phyloP scores from a whole-genome alignment of 2,329 filamentous ascomycete genomes.

The Apiospora arundinis region DNA sequence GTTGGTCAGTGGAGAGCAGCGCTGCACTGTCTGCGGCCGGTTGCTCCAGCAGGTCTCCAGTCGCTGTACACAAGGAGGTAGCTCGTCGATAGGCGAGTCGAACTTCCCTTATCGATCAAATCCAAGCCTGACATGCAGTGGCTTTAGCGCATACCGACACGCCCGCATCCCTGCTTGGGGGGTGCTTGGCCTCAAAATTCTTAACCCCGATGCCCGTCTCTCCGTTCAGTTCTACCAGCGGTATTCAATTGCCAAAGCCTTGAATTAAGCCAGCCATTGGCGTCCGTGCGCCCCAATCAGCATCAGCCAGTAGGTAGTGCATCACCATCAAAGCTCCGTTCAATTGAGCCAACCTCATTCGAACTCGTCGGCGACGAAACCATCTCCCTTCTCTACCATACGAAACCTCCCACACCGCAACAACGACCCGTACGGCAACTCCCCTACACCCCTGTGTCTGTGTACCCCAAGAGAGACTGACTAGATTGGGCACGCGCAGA shows the following conservation, averaged over 20 bases:
- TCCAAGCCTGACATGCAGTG: background rate
- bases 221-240: background rate
- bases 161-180: background rate
- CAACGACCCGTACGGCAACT: constrained; percentile 1
- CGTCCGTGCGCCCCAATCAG: constrained; percentile 8
- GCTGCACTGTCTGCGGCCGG: background rate
- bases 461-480: background rate
- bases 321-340: background rate
- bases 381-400: constrained; percentile 19
- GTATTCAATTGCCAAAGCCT: too few relatives aligned
- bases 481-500: constrained; percentile 23
- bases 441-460: background rate
- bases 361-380: background rate
- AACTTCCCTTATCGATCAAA: constrained; percentile 14
- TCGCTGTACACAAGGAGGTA: background rate
- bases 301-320: background rate
- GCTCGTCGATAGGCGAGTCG: background rate
- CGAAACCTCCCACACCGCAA: constrained; percentile 1
- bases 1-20: background rate
- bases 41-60: background rate
- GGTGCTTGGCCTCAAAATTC: background rate
- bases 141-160: background rate
- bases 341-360: background rate
- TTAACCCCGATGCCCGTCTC: constrained; percentile 6
- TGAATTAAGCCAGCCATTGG: background rate